phyloP scores from a whole-genome alignment of 1,139 yeast species.

The Geotrichum restrictum region DNA sequence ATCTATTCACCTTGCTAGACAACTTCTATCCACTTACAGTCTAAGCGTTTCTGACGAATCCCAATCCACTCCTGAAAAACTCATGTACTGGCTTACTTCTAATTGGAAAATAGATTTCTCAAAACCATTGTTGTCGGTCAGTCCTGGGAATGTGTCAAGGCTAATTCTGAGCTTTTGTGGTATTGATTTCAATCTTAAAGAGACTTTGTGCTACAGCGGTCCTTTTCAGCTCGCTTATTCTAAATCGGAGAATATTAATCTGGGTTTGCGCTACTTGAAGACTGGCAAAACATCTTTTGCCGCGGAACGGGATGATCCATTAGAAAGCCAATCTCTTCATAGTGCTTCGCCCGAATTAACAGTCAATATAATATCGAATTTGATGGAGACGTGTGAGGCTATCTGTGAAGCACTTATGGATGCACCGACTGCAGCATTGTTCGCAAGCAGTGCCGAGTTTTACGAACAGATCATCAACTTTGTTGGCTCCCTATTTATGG shows the following conservation, averaged over 20 bases:
- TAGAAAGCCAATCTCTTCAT: no score
- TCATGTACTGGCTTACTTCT: conserved; percentile 12
- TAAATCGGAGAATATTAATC: not conserved
- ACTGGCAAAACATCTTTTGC: conserved; percentile 1
- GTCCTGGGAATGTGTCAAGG: conserved; percentile 7
- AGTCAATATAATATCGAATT: not conserved
- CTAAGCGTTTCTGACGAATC: conserved; percentile 4
- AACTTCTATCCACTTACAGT: conserved; percentile 6
- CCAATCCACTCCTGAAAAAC: conserved; percentile 7
- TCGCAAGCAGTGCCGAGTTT: conserved; percentile 11
- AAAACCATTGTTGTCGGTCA: conserved; percentile 1
- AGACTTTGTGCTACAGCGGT: conserved; percentile 5
- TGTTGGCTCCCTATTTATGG: conserved; percentile 3
- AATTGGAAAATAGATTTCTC: conserved; percentile 9
- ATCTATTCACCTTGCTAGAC: conserved; percentile 5
- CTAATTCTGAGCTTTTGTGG: conserved; percentile 9
- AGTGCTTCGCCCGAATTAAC: conserved; percentile 10
- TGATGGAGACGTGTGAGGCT: conserved; percentile 5
- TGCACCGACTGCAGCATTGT: conserved; percentile 1
- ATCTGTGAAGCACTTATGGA: conserved; percentile 6
- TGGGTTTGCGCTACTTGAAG: conserved; percentile 6
- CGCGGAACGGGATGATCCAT: not conserved
- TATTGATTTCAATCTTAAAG: not conserved
- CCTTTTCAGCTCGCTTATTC: conserved; percentile 3
- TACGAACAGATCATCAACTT: conserved; percentile 12